Base-by-base conservation (phyloP, 2,329 filamentous ascomycete genomes). In the Botryosphaeria dothidea region DNA sequence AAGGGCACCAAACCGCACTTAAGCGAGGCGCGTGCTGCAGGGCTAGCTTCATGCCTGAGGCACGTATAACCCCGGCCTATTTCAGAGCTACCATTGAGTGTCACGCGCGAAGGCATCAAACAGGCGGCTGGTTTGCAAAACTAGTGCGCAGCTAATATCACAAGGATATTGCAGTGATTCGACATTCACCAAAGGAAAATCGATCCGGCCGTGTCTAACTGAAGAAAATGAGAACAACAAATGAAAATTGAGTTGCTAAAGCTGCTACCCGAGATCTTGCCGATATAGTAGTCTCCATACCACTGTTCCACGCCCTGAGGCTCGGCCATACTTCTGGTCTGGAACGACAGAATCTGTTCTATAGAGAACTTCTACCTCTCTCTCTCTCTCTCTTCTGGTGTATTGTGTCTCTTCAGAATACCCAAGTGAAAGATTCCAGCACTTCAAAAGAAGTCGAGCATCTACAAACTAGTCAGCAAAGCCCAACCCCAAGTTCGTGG, bases 351-450 rank as follows among this genome's bases (percentile, higher is more conserved):
- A 19, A 45, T 58, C 34, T 57, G 36, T 15, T 43, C 36, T 57
- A 41, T 43, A 25, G 23, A 15, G 36, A 27, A 31, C 15, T 4
- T n/a, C n/a, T n/a, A n/a, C n/a, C n/a, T n/a, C 17, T 29, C n/a
- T 27, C 45, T 4, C 5, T 9, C 19, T 19, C 7, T 29, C 25
- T 45, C 51, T 38, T 25, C 7, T 11, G 17, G 31, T 34, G 38
- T n/a, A 3, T 4, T 25, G 9, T 25, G 9, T 21, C 21, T 48
- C 21, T 29, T 69, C 74, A 89, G 69, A 88, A 89, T 7, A 87
- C 80, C 88, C 88, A 90, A 25, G 84, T 88, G 71, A 90, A 90
- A 4, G 86, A 85, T 71, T 90, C 84, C 71, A 84, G 79, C 45
- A 90, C 87, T 61, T 86, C 82, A 67, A 90, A 90, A 15, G 77